Evolutionary conservation across 2,329 filamentous ascomycete genomes (phyloP).

Genomic region (Exophiala oligosperma): DNA sequence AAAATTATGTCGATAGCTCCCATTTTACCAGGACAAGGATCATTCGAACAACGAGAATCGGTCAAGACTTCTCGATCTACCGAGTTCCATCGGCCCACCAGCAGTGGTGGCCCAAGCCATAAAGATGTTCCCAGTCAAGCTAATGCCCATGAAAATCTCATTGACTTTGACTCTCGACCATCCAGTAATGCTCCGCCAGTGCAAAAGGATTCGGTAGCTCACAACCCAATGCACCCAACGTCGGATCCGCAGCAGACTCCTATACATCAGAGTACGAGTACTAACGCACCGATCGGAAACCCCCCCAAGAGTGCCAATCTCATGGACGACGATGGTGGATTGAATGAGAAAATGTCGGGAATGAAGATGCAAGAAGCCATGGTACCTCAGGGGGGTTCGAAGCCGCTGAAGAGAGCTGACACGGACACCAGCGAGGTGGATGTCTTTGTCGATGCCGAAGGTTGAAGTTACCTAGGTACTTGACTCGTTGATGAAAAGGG

Average conservation of each 20-base stretch:
- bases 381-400: constrained; percentile 22
- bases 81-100: background rate
- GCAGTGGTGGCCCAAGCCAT: background rate
- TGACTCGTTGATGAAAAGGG: too few relatives aligned
- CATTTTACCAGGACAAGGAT: constrained; percentile 74
- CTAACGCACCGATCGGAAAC: constrained; percentile 5
- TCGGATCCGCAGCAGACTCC: constrained; percentile 17
- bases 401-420: constrained; percentile 38
- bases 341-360: constrained; percentile 24
- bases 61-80: constrained; percentile 27
- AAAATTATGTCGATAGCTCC: constrained; percentile 87
- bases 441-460: constrained; percentile 46
- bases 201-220: constrained; percentile 5
- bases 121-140: constrained; percentile 5
- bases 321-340: constrained; percentile 26
- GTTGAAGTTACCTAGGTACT: constrained; percentile 9
- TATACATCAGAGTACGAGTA: constrained; percentile 5
- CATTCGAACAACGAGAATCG: constrained; percentile 38
- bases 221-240: constrained; percentile 10
- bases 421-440: constrained; percentile 42
- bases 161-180: constrained; percentile 32
- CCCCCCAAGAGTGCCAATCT: constrained; percentile 11
- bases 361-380: constrained; percentile 30
- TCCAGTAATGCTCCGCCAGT: constrained; percentile 23
- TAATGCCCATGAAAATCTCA: constrained; percentile 24